phyloP scores from a whole-genome alignment of 495 filamentous ascomycete genomes.

The Aspergillus incahuasiensis region DNA sequence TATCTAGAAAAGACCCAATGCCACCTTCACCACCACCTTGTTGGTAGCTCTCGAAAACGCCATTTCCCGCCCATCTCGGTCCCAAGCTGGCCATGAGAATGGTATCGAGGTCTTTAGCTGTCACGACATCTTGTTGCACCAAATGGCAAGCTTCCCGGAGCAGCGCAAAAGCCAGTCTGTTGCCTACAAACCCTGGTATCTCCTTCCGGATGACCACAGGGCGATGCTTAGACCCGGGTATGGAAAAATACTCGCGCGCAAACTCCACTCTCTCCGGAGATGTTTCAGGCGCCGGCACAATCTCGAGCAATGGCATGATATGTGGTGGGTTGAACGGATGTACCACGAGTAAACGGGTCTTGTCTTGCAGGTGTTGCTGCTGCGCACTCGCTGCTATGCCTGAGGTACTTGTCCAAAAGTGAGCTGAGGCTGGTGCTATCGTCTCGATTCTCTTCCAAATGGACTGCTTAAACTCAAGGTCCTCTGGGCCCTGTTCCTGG shows the following conservation, averaged over 20 bases:
- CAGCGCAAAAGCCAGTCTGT: conserved; percentile 46
- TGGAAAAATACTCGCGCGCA: conserved; percentile 46
- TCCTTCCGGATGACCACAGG: conserved; percentile 53
- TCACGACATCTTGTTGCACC: conserved; percentile 43
- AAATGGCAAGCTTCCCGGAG: conserved; percentile 44
- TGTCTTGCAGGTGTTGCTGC: conserved; percentile 31
- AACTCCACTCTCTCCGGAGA: conserved; percentile 31
- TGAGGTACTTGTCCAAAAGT: conserved; percentile 55
- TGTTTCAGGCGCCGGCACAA: conserved; percentile 48
- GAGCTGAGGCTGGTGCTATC: conserved; percentile 28
- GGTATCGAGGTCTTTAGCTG: conserved; percentile 42
- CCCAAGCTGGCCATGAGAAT: conserved; percentile 48
- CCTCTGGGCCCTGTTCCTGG: conserved; percentile 58
- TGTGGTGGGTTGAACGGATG: conserved; percentile 64
- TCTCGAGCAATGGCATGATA: conserved; percentile 58
- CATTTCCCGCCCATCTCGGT: conserved; percentile 53
- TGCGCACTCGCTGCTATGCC: conserved; percentile 53
- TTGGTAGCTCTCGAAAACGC: conserved; percentile 58
- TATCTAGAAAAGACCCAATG: conserved; percentile 51
- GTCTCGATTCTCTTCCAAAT: conserved; percentile 48
- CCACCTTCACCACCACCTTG: conserved; percentile 54
- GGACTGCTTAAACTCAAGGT: conserved; percentile 42
- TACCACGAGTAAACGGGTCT: conserved; percentile 46
- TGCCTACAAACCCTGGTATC: conserved; percentile 48
- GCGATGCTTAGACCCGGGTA: conserved; percentile 37